A percentile compares a stretch with the other conserved stretches of the same genome.
Evolutionary conservation across 1,139 yeast species (phyloP).

Genomic region (Protomyces arabidopsidicola): DNA sequence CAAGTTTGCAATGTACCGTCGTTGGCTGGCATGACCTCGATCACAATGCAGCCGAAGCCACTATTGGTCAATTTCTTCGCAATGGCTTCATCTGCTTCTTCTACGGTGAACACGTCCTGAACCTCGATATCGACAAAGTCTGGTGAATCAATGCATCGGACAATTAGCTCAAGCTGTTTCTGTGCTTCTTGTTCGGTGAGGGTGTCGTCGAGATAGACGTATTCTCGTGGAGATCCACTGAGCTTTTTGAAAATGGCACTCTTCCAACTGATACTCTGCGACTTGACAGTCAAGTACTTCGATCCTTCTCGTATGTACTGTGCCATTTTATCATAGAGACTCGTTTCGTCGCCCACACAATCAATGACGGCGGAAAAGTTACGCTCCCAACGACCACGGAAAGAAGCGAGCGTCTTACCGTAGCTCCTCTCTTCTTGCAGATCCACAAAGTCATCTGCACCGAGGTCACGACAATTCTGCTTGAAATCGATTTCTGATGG

Average conservation of each 20-base stretch:
- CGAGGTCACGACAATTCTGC: slow-evolving; percentile 3
- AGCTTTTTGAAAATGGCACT: slow-evolving; percentile 4
- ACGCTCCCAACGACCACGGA: slow-evolving; percentile 23
- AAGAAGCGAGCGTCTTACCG: slow-evolving; percentile 18
- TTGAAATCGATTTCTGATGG: neutral
- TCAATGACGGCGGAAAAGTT: slow-evolving; percentile 19
- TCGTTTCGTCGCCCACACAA: slow-evolving; percentile 11
- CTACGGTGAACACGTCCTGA: slow-evolving; percentile 8
- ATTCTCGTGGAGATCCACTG: slow-evolving; percentile 15
- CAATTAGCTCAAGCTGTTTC: slow-evolving; percentile 3
- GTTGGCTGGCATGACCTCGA: slow-evolving; percentile 10
- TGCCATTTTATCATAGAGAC: slow-evolving; percentile 15
- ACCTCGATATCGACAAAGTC: slow-evolving; percentile 15
- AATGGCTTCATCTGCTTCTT: slow-evolving; percentile 6
- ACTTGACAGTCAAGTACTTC: slow-evolving; percentile 16
- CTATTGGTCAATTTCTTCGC: neutral
- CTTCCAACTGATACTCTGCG: slow-evolving; percentile 10
- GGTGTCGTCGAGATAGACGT: slow-evolving; percentile 3
- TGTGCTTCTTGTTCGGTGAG: slow-evolving; percentile 6
- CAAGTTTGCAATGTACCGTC: neutral
- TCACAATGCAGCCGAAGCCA: slow-evolving; percentile 13
- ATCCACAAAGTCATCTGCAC: slow-evolving; percentile 14
- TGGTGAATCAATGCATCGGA: slow-evolving; percentile 1
- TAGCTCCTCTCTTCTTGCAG: slow-evolving; percentile 1
- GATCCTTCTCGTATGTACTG: slow-evolving; percentile 10